Percentiles rank a stretch among this genome's conserved stretches.
Evolutionary conservation across 1,284 basidiomycete species (phyloP).

Genomic region (Papiliotrema flavescens): DNA sequence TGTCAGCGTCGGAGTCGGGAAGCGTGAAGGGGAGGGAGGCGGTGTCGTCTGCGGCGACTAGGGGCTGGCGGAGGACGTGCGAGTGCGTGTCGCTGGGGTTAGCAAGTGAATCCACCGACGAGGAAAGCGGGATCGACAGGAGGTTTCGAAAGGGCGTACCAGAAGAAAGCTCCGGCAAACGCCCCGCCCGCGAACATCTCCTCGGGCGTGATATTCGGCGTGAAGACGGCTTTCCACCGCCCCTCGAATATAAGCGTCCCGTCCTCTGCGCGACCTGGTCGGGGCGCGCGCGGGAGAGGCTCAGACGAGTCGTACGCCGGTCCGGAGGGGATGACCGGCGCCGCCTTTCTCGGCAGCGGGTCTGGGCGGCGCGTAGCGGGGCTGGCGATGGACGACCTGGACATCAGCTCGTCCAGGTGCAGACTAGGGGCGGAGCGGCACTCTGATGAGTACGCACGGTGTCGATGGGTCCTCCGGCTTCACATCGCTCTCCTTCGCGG

Average conservation of each 20-base stretch:
- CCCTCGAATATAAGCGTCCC: constrained; percentile 49
- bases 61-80: constrained; percentile 19
- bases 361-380: not conserved
- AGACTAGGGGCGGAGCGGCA: too few species aligned
- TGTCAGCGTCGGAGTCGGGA: constrained; percentile 5
- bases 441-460: too few species aligned
- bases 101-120: too few species aligned
- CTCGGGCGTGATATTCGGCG: constrained; percentile 51
- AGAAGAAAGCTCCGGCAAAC: constrained; percentile 51
- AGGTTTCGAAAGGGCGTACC: constrained; percentile 22
- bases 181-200: constrained; percentile 51
- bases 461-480: too few species aligned
- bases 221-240: constrained; percentile 44
- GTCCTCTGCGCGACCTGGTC: constrained; percentile 30
- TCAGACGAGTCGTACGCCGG: constrained; percentile 10
- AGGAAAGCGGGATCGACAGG: too few species aligned
- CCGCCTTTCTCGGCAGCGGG: constrained; percentile 8
- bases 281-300: constrained; percentile 13
- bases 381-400: too few species aligned
- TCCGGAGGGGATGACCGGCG: constrained; percentile 11
- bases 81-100: constrained; percentile 34
- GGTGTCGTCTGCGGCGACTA: constrained; percentile 21
- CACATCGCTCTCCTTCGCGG: constrained; percentile 5
- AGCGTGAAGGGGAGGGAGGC: constrained; percentile 22
- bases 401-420: too few species aligned